Percentiles rank a stretch among this genome's conserved stretches.
These are phyloP conservation scores for Coemansia sp. DNA, from an alignment of 192 early-diverging fungal species.

Conservation along the genomic window DNA sequence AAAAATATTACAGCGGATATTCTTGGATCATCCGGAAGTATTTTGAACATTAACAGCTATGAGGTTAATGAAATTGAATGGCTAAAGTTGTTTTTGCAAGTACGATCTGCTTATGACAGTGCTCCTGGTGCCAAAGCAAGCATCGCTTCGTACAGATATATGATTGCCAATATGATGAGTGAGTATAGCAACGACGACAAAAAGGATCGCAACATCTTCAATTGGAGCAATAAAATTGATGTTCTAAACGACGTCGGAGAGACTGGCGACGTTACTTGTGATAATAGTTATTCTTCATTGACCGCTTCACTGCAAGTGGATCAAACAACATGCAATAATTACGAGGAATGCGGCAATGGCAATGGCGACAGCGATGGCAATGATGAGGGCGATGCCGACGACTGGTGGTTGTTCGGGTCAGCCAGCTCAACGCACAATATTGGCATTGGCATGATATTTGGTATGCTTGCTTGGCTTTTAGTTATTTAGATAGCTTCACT, in stretches of 20 bases:
- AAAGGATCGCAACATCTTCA: slow-evolving; percentile 4
- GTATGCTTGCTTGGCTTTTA: not conserved
- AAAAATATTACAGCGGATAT: slow-evolving; percentile 15
- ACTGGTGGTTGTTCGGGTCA: not conserved
- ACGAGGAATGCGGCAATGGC: not conserved
- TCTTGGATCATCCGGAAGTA: slow-evolving; percentile 10
- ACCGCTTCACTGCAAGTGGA: no score
- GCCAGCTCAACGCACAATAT: no score
- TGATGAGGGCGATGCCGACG: not conserved
- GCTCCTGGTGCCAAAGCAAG: slow-evolving; percentile 9
- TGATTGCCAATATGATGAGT: slow-evolving; percentile 7
- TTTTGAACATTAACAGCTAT: slow-evolving; percentile 19
- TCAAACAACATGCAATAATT: no score
- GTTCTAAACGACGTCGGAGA: slow-evolving; percentile 8
- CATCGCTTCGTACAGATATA: slow-evolving; percentile 14
- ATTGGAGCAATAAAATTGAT: slow-evolving; percentile 6
- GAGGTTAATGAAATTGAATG: slow-evolving; percentile 33
- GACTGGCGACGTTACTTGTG: slow-evolving; percentile 9
- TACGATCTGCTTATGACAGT: not conserved
- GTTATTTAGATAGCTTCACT: no score
- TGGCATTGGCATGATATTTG: no score
- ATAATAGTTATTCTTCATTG: slow-evolving; percentile 4
- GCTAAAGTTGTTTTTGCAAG: slow-evolving; percentile 37
- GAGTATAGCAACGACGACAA: slow-evolving; percentile 1
- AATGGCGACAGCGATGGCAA: not conserved